Evolutionary conservation across 805 yeast species (phyloP), one percentile per base, ranked within the genome.

Genomic region (Ogataea angusta): DNA sequence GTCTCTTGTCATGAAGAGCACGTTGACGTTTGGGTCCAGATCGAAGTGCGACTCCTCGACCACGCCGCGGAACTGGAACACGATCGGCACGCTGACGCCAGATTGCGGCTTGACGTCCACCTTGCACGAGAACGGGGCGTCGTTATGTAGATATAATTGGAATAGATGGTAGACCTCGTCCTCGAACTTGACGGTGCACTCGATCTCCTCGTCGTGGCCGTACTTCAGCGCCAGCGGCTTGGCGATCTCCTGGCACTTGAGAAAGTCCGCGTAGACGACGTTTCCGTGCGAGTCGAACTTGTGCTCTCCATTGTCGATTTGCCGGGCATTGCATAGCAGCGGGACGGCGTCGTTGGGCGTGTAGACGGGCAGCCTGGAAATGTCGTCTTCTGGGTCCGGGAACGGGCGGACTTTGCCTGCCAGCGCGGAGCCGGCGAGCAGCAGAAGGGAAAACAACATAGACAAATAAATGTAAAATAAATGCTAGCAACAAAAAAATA

Each of bases 221-320:
- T 75, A 85, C 14, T 62, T 59, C 47, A 85, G 67, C n/a, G 63
- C 47, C 28, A 84, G 67, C 2, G 88, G 82, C 47, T 68, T 63
- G 2, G 76, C 77, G 0, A 87, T 78, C 54, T 85, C 91, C 39
- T 66, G 64, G 62, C 93, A 84, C 5, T 51, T 62, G 2, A 88
- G 85, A 49, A 83, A 80, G 4, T 73, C 64, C 2, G 59, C 69
- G 50, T 78, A 83, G 13, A 82, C 57, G 40, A 85, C 76, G 42
- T 75, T 66, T 7, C 75, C 75, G n/a, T 72, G 63, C n/a, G 68
- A 69, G 54, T 82, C 88, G 47, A 80, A 80, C 43, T 75, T 69
- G 64, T 85, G 91, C 57, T 85, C 91, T 40, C 93, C 93, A 46
- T 70, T 76, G 49, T 82, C 86, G 38, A 85, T 84, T 48, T 81